Evolutionary conservation across 129 eudicot species (phyloP).

Genomic region (Pittosporum tobira): DNA sequence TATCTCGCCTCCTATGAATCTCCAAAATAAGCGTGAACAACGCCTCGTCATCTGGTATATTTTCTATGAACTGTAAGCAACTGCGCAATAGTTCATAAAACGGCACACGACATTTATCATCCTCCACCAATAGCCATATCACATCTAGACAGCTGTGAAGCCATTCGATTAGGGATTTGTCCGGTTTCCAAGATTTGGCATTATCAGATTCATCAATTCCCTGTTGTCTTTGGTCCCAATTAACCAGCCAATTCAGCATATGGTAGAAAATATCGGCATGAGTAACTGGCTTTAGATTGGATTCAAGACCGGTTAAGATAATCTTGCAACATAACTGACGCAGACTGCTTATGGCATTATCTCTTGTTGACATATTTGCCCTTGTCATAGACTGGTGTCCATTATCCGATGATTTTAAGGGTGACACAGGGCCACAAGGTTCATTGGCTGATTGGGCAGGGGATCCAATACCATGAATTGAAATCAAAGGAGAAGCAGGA

Average conservation of each 20-base stretch:
- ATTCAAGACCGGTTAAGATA: constrained; percentile 58
- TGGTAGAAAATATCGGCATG: constrained; percentile 77
- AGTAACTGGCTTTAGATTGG: constrained; percentile 75
- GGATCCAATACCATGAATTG: constrained; percentile 87
- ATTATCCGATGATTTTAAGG: constrained; percentile 57
- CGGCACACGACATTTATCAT: constrained; percentile 85
- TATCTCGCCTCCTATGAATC: constrained; percentile 86
- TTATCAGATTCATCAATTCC: constrained; percentile 64
- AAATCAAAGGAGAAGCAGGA: constrained; percentile 86
- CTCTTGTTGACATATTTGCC: constrained; percentile 36
- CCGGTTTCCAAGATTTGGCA: constrained; percentile 61
- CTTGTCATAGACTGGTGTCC: constrained; percentile 43
- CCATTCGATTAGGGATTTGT: constrained; percentile 78
- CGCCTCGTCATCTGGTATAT: constrained; percentile 91
- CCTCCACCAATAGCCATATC: constrained; percentile 84
- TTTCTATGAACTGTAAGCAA: constrained; percentile 82
- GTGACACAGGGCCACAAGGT: constrained; percentile 51
- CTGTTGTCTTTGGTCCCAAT: constrained; percentile 86
- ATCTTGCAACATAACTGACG: constrained; percentile 93
- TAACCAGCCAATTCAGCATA: constrained; percentile 86
- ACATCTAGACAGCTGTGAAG: constrained; percentile 89
- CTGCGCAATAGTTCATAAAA: constrained; percentile 86
- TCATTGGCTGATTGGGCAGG: constrained; percentile 85
- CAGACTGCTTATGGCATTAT: constrained; percentile 73
- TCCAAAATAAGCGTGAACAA: constrained; percentile 89